A percentile compares a stretch with the other conserved stretches of the same genome.
Conservation (phyloP, 129 eudicot species). For the Tanacetum coccineum region DNA sequence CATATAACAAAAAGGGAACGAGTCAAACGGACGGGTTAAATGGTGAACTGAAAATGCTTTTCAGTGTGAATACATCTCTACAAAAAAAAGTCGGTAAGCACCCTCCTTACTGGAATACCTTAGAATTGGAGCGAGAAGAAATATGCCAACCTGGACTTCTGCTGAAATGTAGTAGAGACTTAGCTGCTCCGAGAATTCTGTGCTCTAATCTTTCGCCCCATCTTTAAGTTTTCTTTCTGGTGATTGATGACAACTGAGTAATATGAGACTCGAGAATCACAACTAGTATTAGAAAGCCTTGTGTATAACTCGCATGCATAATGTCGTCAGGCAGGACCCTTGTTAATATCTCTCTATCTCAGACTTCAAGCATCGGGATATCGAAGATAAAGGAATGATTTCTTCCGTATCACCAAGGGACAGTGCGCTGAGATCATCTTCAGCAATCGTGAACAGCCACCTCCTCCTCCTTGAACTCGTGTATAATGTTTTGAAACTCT, state of each 20-base stretch:
- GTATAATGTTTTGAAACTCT: not conserved
- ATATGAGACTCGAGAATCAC: not conserved
- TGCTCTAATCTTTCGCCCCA: conserved; percentile 8
- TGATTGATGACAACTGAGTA: conserved; percentile 5
- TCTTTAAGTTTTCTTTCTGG: conserved; percentile 4
- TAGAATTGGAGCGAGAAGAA: too few species aligned
- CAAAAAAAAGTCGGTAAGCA: too few species aligned
- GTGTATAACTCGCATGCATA: conserved; percentile 3
- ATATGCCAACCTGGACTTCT: conserved; percentile 3
- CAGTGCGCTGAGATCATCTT: not conserved
- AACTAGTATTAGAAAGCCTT: not conserved
- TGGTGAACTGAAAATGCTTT: too few species aligned
- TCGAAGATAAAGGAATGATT: not conserved
- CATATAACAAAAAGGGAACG: too few species aligned
- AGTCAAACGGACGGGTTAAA: too few species aligned
- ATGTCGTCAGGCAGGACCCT: conserved; percentile 3
- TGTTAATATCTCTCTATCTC: not conserved
- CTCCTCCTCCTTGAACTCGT: not conserved
- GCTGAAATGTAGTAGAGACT: conserved; percentile 3
- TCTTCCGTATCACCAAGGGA: not conserved
- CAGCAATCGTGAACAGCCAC: conserved; percentile 4
- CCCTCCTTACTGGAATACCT: too few species aligned
- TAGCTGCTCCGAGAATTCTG: conserved; percentile 1
- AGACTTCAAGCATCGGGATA: conserved; percentile 3
- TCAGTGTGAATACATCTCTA: too few species aligned